Percentiles rank a stretch among this genome's conserved stretches.
Conservation (phyloP, 805 yeast species). For the Yarrowia sp. region DNA sequence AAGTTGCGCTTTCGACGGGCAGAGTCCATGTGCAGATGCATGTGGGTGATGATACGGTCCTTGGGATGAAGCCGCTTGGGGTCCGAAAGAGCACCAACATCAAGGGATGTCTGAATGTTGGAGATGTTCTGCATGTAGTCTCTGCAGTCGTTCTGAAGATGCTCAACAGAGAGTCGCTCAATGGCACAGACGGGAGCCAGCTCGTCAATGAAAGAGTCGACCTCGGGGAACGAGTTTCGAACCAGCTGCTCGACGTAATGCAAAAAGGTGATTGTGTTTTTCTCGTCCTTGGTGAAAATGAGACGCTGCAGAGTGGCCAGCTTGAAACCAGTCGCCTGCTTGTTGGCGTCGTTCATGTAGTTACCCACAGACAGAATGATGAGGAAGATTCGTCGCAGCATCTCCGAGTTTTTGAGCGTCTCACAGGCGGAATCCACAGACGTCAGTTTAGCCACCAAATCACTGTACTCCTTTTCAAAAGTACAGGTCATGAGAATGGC, state of each 20-base stretch:
- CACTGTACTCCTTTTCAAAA: slow-evolving; percentile 75
- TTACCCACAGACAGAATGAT: slow-evolving; percentile 90
- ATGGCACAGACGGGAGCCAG: slow-evolving; percentile 56
- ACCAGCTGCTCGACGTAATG: slow-evolving; percentile 89
- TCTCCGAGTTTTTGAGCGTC: slow-evolving; percentile 61
- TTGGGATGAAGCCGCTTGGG: slow-evolving; percentile 75
- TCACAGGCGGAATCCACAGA: slow-evolving; percentile 71
- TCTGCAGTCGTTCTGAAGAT: slow-evolving; percentile 67
- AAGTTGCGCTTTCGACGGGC: slow-evolving; percentile 70
- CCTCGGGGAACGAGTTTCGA: slow-evolving; percentile 79
- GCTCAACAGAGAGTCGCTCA: slow-evolving; percentile 78
- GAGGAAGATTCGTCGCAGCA: slow-evolving; percentile 70
- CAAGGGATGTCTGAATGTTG: slow-evolving; percentile 71
- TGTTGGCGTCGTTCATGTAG: slow-evolving; percentile 90
- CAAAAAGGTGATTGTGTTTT: slow-evolving; percentile 81
- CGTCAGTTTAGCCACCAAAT: slow-evolving; percentile 63
- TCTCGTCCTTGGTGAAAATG: slow-evolving; percentile 85
- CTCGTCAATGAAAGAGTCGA: slow-evolving; percentile 72
- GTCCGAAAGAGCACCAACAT: slow-evolving; percentile 83
- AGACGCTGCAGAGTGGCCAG: slow-evolving; percentile 85
- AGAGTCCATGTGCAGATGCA: slow-evolving; percentile 65
- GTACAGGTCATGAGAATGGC: slow-evolving; percentile 69
- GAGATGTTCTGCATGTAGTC: slow-evolving; percentile 59
- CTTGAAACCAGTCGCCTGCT: slow-evolving; percentile 91
- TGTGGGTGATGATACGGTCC: slow-evolving; percentile 64